A percentile compares a stretch with the other conserved stretches of the same genome.
These are phyloP conservation scores for Sphagnum fallax DNA, from an alignment of 228 moss, liverwort and hornwort species.

Conservation along the genomic window DNA sequence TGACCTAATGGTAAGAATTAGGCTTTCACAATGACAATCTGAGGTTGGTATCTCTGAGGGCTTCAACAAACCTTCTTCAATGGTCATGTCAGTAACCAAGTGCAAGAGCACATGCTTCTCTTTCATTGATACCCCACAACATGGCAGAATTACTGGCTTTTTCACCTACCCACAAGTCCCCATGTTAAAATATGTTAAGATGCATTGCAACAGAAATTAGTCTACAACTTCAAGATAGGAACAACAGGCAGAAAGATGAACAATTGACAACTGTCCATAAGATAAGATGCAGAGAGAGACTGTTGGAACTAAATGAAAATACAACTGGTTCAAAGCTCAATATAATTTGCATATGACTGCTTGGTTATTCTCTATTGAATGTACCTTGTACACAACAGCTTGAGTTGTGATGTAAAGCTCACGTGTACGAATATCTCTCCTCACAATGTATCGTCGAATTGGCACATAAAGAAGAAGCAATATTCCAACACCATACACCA, in stretches of 20 bases:
- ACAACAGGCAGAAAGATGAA: background rate
- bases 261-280: background rate
- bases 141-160: conserved; percentile 51
- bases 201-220: background rate
- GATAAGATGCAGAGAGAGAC: background rate
- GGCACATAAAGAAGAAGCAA: conserved; percentile 54
- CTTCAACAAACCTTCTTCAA: conserved; percentile 44
- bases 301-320: too few species aligned
- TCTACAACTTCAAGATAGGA: background rate
- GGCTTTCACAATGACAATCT: background rate
- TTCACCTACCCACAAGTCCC: conserved; percentile 29
- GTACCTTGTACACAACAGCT: conserved; percentile 56
- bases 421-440: conserved; percentile 43
- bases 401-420: conserved; percentile 49
- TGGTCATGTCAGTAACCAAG: conserved; percentile 45
- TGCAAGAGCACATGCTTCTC: conserved; percentile 52
- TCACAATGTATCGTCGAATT: conserved; percentile 42
- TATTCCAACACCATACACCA: conserved; percentile 58
- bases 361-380: background rate
- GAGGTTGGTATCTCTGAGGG: background rate
- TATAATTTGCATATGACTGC: too few species aligned
- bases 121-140: conserved; percentile 42
- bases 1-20: background rate
- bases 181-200: background rate
- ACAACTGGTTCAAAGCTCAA: too few species aligned